A percentile compares a stretch with the other conserved stretches of the same genome.
Conservation (phyloP, 768 basidiomycete species). For the Termitomyces sp. region DNA sequence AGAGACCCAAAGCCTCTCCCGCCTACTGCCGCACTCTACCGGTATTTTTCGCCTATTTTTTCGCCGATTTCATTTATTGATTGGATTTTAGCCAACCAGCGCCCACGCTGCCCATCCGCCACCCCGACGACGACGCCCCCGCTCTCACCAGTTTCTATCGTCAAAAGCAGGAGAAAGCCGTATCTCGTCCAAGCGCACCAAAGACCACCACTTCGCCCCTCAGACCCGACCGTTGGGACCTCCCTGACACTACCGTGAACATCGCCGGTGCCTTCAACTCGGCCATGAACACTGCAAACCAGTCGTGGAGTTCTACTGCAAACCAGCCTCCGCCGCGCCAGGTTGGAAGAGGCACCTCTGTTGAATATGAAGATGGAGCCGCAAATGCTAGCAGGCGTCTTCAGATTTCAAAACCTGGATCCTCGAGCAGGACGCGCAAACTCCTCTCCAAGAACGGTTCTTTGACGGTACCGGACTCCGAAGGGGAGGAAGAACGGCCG, state of each 20-base stretch:
- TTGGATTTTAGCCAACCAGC: slow-evolving; percentile 27
- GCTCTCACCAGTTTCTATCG: slow-evolving; percentile 38
- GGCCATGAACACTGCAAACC: slow-evolving; percentile 52
- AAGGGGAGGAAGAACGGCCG: slow-evolving; percentile 44
- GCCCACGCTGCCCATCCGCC: slow-evolving; percentile 30
- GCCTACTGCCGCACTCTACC: slow-evolving; percentile 65
- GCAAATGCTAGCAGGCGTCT: slow-evolving; percentile 43
- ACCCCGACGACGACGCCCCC: slow-evolving; percentile 33
- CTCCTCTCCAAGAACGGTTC: slow-evolving; percentile 53
- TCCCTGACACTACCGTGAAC: slow-evolving; percentile 84
- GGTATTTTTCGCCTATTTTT: slow-evolving; percentile 32
- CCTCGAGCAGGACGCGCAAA: slow-evolving; percentile 27
- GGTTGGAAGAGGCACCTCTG: slow-evolving; percentile 59
- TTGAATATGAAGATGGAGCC: slow-evolving; percentile 68
- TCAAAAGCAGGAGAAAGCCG: slow-evolving; percentile 34
- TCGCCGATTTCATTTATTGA: slow-evolving; percentile 10
- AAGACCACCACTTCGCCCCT: slow-evolving; percentile 40
- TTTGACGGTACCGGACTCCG: slow-evolving; percentile 60
- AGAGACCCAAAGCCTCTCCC: slow-evolving; percentile 34
- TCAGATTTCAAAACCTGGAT: slow-evolving; percentile 44
- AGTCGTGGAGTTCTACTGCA: slow-evolving; percentile 62
- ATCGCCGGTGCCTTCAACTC: slow-evolving; percentile 77
- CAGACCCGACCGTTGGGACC: slow-evolving; percentile 66
- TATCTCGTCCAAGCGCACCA: slow-evolving; percentile 28
- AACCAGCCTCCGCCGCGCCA: slow-evolving; percentile 41